Conservation (phyloP, 441 rosid species). For the Omphalea diandra region DNA sequence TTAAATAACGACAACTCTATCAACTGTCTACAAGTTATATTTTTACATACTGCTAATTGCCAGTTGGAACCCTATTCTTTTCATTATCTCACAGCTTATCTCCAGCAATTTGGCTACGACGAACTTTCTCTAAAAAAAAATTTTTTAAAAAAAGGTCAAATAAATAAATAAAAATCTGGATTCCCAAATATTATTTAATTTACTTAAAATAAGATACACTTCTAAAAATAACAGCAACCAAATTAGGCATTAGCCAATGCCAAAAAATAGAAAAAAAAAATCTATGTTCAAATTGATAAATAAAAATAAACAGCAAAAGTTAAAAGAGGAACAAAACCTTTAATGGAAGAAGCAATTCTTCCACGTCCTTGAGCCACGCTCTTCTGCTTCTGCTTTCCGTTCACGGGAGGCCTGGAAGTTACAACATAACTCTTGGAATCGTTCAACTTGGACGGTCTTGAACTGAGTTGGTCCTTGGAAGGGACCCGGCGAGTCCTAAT, state of each 20-base stretch:
- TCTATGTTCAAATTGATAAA: too few relatives aligned
- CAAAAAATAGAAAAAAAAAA: not conserved
- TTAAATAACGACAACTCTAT: slow-evolving; percentile 1
- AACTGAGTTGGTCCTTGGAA: slow-evolving; percentile 31
- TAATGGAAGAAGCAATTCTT: slow-evolving; percentile 31
- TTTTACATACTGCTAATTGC: not conserved
- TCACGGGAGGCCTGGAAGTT: slow-evolving; percentile 43
- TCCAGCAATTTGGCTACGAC: not conserved
- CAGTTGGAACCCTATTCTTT: not conserved
- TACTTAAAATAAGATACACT: slow-evolving; percentile 11
- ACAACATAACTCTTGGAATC: slow-evolving; percentile 34
- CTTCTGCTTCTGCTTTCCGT: slow-evolving; percentile 32
- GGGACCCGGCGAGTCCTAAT: slow-evolving; percentile 57
- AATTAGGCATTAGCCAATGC: slow-evolving; percentile 1
- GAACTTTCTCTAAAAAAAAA: not conserved
- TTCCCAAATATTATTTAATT: not conserved
- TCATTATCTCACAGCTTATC: slow-evolving; percentile 3
- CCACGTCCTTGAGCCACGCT: slow-evolving; percentile 38
- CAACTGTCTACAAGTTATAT: not conserved
- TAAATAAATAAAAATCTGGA: not conserved
- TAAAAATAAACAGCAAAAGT: not conserved
- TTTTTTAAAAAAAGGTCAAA: too few relatives aligned
- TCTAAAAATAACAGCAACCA: slow-evolving; percentile 6
- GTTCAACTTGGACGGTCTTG: slow-evolving; percentile 38
- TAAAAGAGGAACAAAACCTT: slow-evolving; percentile 30